Percentiles rank a stretch among this genome's conserved stretches.
These are phyloP conservation scores for Sungouiozyma intestinalis DNA, from an alignment of 805 yeast species.

Conservation along the genomic window DNA sequence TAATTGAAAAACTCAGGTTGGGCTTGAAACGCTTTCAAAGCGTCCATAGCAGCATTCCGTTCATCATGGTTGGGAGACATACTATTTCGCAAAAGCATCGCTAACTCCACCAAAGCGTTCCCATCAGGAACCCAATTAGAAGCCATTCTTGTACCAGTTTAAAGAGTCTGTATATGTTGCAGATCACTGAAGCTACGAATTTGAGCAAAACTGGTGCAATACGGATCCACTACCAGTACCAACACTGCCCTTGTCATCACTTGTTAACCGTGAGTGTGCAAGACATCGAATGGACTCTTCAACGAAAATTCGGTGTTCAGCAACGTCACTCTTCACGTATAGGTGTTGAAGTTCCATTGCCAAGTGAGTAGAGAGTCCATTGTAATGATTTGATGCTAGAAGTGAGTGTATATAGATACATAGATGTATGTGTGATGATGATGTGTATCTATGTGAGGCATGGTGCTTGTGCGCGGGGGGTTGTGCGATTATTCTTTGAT, in stretches of 20 bases:
- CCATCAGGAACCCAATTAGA: slow-evolving; percentile 56
- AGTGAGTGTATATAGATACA: neutral
- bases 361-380: neutral
- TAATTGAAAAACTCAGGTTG: slow-evolving; percentile 80
- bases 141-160: slow-evolving; percentile 1
- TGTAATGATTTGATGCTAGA: neutral
- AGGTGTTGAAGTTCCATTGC: too few species aligned
- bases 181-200: too few species aligned
- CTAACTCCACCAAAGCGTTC: slow-evolving; percentile 52
- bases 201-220: too few species aligned
- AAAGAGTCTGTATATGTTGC: too few species aligned
- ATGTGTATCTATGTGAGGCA: too few species aligned
- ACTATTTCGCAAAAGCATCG: slow-evolving; percentile 58
- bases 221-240: too few species aligned
- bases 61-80: slow-evolving; percentile 46
- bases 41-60: slow-evolving; percentile 60
- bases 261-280: neutral
- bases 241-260: too few species aligned
- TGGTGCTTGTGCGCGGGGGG: neutral
- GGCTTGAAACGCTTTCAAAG: slow-evolving; percentile 54
- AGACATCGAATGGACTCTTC: neutral
- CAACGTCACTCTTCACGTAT: too few species aligned
- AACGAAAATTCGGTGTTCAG: neutral
- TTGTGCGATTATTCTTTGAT: slow-evolving; percentile 3
- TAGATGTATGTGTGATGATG: neutral